phyloP scores from a whole-genome alignment of 2,329 filamentous ascomycete genomes.

The Colletotrichum tropicale region DNA sequence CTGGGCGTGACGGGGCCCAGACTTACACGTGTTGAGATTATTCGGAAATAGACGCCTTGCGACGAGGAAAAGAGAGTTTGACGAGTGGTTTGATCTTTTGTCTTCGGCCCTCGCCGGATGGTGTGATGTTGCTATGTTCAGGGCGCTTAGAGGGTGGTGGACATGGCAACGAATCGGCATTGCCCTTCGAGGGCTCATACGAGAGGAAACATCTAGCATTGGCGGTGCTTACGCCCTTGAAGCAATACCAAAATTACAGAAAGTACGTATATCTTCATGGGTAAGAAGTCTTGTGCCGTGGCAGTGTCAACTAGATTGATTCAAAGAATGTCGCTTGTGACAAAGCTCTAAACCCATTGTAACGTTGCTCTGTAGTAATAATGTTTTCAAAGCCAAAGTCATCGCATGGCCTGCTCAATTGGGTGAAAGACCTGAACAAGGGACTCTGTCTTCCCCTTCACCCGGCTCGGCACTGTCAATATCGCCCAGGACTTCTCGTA shows the following conservation, averaged over 20 bases:
- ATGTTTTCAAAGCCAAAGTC: background rate
- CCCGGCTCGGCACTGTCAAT: background rate
- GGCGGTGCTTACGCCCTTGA: background rate
- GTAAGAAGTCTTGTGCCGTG: background rate
- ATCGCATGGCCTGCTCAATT: background rate
- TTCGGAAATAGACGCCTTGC: background rate
- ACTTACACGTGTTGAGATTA: background rate
- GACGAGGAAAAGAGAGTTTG: background rate
- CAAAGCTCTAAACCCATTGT: background rate
- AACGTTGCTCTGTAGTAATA: background rate
- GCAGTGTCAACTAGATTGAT: background rate
- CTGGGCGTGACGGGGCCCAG: background rate
- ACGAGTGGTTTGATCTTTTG: background rate
- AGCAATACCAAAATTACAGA: background rate
- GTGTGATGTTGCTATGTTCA: background rate
- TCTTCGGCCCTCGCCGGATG: background rate
- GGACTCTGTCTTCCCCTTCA: background rate
- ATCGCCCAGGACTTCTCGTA: background rate
- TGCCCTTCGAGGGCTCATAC: background rate
- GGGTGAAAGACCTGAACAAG: background rate
- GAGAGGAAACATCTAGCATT: background rate
- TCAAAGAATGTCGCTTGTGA: background rate
- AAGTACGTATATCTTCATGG: background rate
- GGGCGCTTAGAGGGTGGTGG: background rate
- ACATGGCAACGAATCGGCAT: background rate